phyloP scores from a whole-genome alignment of 176 grass and related monocot species.

The Rhynchospora tenuis region DNA sequence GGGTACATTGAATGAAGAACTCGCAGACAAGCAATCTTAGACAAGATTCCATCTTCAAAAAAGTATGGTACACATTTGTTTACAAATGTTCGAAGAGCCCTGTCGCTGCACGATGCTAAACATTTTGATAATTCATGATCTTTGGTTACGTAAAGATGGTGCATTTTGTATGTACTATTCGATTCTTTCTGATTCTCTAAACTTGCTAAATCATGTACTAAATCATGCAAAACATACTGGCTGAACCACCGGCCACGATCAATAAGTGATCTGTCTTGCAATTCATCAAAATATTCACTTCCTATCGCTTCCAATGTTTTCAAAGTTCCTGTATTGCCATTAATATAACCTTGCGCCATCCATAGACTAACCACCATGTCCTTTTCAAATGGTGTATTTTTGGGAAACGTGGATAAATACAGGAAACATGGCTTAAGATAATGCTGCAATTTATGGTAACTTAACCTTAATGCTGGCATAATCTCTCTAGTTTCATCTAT shows the following conservation, averaged over 20 bases:
- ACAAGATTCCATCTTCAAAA: too few species aligned
- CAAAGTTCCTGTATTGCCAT: not conserved
- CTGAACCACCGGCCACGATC: not conserved
- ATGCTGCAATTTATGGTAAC: not conserved
- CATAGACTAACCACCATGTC: not conserved
- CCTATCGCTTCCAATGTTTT: not conserved
- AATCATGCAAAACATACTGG: not conserved
- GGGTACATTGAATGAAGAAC: not conserved
- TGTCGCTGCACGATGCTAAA: too few species aligned
- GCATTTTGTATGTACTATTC: too few species aligned
- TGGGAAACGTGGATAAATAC: slow-evolving; percentile 7
- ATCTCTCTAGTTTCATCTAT: not conserved
- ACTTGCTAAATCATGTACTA: not conserved
- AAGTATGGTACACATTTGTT: too few species aligned
- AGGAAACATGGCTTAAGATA: slow-evolving; percentile 20
- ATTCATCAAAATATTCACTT: not conserved
- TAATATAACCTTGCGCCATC: slow-evolving; percentile 15
- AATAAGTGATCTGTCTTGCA: not conserved
- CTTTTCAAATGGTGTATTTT: slow-evolving; percentile 5
- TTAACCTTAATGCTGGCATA: slow-evolving; percentile 20
- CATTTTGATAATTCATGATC: too few species aligned
- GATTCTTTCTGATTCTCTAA: not conserved
- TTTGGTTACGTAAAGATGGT: too few species aligned
- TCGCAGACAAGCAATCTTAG: too few species aligned
- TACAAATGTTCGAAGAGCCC: too few species aligned